phyloP scores from a whole-genome alignment of 2,329 filamentous ascomycete species.

The Lizonia empirigonia region DNA sequence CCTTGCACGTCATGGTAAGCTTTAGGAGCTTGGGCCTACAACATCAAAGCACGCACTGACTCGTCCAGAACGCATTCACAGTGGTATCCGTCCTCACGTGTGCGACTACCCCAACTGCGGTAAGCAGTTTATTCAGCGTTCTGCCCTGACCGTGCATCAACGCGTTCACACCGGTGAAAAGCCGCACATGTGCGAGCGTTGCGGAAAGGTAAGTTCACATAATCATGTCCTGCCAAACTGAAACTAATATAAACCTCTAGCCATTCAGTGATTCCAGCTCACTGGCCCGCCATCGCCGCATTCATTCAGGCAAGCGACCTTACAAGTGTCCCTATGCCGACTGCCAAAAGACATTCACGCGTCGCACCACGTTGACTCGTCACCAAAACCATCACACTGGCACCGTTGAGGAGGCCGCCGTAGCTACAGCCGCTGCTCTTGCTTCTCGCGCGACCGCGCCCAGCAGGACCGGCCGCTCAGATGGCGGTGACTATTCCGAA shows the following conservation, averaged over 20 bases:
- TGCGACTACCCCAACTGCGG: slow-evolving; percentile 89
- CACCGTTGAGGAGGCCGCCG: slow-evolving; percentile 91
- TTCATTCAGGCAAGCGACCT: slow-evolving; percentile 92
- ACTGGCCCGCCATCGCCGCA: slow-evolving; percentile 87
- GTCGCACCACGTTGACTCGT: slow-evolving; percentile 89
- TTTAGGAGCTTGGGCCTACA: slow-evolving; percentile 41
- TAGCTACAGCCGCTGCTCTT: slow-evolving; percentile 83
- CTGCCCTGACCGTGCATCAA: slow-evolving; percentile 91
- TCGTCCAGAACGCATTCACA: slow-evolving; percentile 86
- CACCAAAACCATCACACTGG: slow-evolving; percentile 97
- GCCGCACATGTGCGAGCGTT: slow-evolving; percentile 95
- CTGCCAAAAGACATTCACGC: slow-evolving; percentile 98
- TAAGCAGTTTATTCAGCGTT: slow-evolving; percentile 97
- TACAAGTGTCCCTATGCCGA: slow-evolving; percentile 98
- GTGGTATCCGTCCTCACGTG: slow-evolving; percentile 84
- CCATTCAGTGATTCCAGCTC: slow-evolving; percentile 97
- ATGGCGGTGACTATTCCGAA: slow-evolving; percentile 72
- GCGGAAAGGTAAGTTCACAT: slow-evolving; percentile 76
- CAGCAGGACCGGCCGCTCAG: slow-evolving; percentile 64
- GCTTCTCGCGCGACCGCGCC: slow-evolving; percentile 60
- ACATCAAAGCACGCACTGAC: slow-evolving; percentile 43
- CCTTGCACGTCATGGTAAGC: slow-evolving; percentile 88
- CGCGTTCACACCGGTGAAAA: slow-evolving; percentile 98
- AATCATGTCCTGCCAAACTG: background rate
- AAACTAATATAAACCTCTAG: slow-evolving; percentile 56